Conservation (phyloP, 495 filamentous ascomycete species). For the Penicillium cosmopolitanum region DNA sequence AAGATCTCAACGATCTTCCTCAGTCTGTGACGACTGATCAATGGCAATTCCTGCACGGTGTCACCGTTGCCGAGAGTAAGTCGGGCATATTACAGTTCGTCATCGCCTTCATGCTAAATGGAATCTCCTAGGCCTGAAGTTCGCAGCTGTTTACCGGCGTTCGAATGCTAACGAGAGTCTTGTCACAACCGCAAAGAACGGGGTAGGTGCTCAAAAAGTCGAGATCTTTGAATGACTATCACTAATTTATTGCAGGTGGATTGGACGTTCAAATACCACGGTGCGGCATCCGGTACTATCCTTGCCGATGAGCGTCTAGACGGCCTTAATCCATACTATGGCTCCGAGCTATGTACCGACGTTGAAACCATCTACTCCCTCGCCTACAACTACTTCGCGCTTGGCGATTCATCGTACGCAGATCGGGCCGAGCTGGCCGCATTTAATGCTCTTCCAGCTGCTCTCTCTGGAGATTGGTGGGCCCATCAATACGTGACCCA, state of each 20-base stretch:
- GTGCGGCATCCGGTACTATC: conserved; percentile 41
- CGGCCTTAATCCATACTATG: conserved; percentile 35
- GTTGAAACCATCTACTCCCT: conserved; percentile 50
- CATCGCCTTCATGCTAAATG: neutral
- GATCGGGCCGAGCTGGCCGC: conserved; percentile 60
- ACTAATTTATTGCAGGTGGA: conserved; percentile 35
- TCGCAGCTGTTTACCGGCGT: conserved; percentile 44
- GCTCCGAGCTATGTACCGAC: conserved; percentile 46
- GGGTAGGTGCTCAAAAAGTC: conserved; percentile 29
- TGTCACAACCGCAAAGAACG: conserved; percentile 40
- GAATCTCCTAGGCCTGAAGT: conserved; percentile 33
- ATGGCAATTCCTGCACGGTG: conserved; percentile 49
- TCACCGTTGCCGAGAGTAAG: conserved; percentile 53
- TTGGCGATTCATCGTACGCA: conserved; percentile 55
- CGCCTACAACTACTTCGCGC: conserved; percentile 43
- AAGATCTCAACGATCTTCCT: conserved; percentile 43
- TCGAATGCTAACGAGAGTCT: conserved; percentile 45
- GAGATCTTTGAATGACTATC: neutral
- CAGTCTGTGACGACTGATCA: conserved; percentile 27
- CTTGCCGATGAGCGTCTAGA: conserved; percentile 43
- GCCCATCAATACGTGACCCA: conserved; percentile 62
- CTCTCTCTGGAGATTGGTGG: conserved; percentile 62
- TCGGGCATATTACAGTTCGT: neutral
- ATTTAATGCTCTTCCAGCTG: conserved; percentile 63
- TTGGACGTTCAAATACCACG: conserved; percentile 53